Evolutionary conservation across 2,329 filamentous ascomycete genomes (phyloP), one percentile per base, ranked within the genome.

Genomic region (Aspergillus novoparasiticus): DNA sequence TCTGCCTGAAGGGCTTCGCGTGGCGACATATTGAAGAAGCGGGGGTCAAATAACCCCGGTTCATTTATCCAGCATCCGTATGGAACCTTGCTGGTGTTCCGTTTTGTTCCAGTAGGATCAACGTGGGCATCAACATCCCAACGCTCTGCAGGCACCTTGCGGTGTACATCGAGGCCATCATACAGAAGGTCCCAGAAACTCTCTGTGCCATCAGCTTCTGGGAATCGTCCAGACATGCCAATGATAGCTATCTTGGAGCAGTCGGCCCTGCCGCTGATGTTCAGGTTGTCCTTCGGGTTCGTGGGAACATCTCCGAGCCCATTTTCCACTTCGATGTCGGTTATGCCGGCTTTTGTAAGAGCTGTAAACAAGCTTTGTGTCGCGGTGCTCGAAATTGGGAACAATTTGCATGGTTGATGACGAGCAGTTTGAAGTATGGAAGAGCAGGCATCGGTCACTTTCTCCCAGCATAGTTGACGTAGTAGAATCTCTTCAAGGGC

Each of bases 11-110:
- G 86, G 30, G 92, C 92, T 78, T 94, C 91, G 68, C 90, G 87
- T 6, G 91, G 90, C 41, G 90, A 93, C 89, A 94, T 94, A 78
- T 93, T 93, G 85, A 94, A 94, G 79, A 94, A 94, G 1, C 89
- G 84, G n/a, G 90, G 89, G 70, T 94, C 91, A 72, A 94, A 94
- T 54, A 90, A 82, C 60, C 90, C 90, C 0, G 91, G 90, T 65
- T 93, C 86, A 65, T 92, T 87, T 68, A 92, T 86, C 79, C 88
- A 93, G 79, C 90, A 92, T 19, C 91, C 91, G 70, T 88, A 92
- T 4, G 89, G 89, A 1, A 90, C 92, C 76, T 91, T 89, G 60
- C 87, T 90, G 64, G 90, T 93, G 80, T 93, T 94, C 75, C 89
- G 88, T 34, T 82, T 84, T 76, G 92, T 92, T 30, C 90, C 90